A percentile compares a stretch with the other conserved stretches of the same genome.
Evolutionary conservation across 164 flowering plant species (phyloP).

Genomic region (Euptelea pleiosperma): DNA sequence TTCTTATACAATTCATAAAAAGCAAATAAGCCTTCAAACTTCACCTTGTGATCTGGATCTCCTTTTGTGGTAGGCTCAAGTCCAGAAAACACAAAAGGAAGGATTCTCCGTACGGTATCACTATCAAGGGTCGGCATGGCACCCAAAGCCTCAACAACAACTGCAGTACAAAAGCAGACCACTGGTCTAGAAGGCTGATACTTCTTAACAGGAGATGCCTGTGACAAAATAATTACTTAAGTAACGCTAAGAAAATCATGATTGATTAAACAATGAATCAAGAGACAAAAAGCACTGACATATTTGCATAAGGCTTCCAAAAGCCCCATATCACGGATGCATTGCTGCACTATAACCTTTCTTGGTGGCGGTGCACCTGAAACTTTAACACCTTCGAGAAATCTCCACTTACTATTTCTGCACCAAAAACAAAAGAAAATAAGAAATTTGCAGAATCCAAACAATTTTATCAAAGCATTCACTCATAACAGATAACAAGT

Average conservation of each 20-base stretch:
- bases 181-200: conserved; percentile 50
- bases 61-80: conserved; percentile 45
- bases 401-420: conserved; percentile 79
- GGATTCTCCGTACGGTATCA: conserved; percentile 53
- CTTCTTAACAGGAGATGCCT: conserved; percentile 72
- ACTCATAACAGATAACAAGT: background rate
- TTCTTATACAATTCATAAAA: background rate
- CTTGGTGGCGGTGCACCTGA: conserved; percentile 97
- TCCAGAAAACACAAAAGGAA: conserved; percentile 64
- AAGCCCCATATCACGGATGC: conserved; percentile 70
- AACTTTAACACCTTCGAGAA: conserved; percentile 75
- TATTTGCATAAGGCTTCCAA: conserved; percentile 68
- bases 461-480: background rate
- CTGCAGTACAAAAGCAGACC: conserved; percentile 69
- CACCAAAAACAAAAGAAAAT: conserved; percentile 7
- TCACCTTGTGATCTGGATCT: conserved; percentile 64
- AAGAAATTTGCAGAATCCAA: background rate
- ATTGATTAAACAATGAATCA: background rate
- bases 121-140: conserved; percentile 41
- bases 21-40: background rate
- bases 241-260: background rate
- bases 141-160: conserved; percentile 69
- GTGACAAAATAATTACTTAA: conserved; percentile 4
- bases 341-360: conserved; percentile 79
- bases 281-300: conserved; percentile 41